Conservation (phyloP, 2,329 filamentous ascomycete species). For the Colletotrichum higginsianum region DNA sequence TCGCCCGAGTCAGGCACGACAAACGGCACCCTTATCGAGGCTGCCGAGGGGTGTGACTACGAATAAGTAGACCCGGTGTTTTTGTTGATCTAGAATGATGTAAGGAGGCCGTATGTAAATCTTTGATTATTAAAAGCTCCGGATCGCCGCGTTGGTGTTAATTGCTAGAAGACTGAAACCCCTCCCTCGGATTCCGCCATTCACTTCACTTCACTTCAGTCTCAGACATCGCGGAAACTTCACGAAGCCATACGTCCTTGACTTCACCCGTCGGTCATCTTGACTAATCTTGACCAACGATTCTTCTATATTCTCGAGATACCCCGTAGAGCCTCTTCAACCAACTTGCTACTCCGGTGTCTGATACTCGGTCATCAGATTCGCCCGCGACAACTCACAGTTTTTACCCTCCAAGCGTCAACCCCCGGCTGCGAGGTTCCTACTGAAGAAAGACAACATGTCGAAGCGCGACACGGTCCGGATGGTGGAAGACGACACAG, state of each 20-base stretch:
- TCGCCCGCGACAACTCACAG: neutral
- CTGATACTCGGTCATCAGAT: neutral
- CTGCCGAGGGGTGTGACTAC: neutral
- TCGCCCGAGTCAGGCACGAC: constrained; percentile 27
- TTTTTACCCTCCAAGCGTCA: neutral
- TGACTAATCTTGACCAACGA: neutral
- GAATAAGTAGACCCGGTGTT: neutral
- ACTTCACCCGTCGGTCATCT: neutral
- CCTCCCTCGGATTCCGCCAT: neutral
- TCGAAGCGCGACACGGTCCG: constrained; percentile 11
- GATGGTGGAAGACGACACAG: constrained; percentile 18
- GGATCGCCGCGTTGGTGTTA: neutral
- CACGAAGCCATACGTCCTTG: neutral
- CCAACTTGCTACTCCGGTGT: neutral
- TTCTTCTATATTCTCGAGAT: neutral
- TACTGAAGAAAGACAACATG: neutral
- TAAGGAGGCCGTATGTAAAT: constrained; percentile 6
- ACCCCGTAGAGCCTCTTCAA: neutral
- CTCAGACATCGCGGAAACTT: no score
- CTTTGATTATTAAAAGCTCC: constrained; percentile 2
- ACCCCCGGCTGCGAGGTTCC: neutral
- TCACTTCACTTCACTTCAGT: neutral
- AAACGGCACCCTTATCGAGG: neutral
- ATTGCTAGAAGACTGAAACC: neutral
- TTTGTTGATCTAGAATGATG: constrained; percentile 21